phyloP scores from a whole-genome alignment of 805 yeast species.

The Candida insectorum region DNA sequence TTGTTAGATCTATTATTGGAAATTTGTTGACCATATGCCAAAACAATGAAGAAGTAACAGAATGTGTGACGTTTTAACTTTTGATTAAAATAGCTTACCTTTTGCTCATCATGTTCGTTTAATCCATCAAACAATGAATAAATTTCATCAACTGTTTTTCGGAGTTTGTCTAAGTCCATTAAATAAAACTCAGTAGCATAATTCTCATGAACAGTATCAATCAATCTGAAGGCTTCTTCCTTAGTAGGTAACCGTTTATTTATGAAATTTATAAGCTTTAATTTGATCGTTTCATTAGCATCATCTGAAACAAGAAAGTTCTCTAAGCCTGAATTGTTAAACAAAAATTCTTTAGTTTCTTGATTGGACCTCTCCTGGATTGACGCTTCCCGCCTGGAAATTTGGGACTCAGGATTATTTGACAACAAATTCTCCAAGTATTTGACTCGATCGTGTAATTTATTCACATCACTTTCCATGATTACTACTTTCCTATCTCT shows the following conservation, averaged over 20 bases:
- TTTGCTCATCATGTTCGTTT: slow-evolving; percentile 3
- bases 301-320: slow-evolving; percentile 23
- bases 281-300: slow-evolving; percentile 23
- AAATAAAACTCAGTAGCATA: slow-evolving; percentile 36
- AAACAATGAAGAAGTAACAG: slow-evolving; percentile 29
- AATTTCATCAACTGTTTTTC: slow-evolving; percentile 8
- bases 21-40: slow-evolving; percentile 40
- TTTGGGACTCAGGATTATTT: not conserved
- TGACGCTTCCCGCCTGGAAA: not conserved
- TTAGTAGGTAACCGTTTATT: slow-evolving; percentile 22
- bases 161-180: slow-evolving; percentile 19
- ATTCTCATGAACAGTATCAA: slow-evolving; percentile 23
- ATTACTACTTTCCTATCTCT: slow-evolving; percentile 40
- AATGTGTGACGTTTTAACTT: slow-evolving; percentile 14
- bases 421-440: slow-evolving; percentile 20
- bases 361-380: slow-evolving; percentile 12
- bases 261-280: slow-evolving; percentile 12
- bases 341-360: slow-evolving; percentile 10
- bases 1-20: slow-evolving; percentile 4
- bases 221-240: slow-evolving; percentile 17
- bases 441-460: slow-evolving; percentile 28
- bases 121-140: slow-evolving; percentile 10
- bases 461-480: slow-evolving; percentile 39
- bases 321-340: slow-evolving; percentile 16
- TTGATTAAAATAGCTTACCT: slow-evolving; percentile 2